Base-by-base conservation (phyloP, 2,329 filamentous ascomycete species). In the Rhexocercosporidium sp. region DNA sequence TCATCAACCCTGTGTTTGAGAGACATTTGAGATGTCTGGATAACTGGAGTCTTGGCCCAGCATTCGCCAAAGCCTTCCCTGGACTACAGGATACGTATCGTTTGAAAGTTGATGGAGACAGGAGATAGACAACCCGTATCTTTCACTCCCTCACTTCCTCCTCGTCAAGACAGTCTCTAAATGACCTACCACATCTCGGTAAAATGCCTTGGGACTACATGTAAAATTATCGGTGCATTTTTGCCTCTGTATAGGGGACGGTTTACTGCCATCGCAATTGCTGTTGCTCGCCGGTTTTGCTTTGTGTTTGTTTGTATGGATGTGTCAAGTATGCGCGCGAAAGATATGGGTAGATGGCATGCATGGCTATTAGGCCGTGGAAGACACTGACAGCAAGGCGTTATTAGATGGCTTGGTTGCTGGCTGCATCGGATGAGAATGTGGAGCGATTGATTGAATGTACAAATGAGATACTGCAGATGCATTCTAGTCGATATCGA, bases 1-100 rank as follows among this genome's bases (percentile, higher is more conserved):
- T 92, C 70, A 93, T 97, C 70, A 97, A 96, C 71, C 93, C 93
- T 0, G 92, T 93, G 0, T 97, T 97, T 77, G 92, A 96, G 79
- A 84, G 88, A 44, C 94, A 97, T 77, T 76, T 97, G 59, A 81
- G 90, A 3, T 85, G 92, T 51, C 76, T 94, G 46, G 86, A 89
- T 67, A 97, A 97, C 75, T 97, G 94, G 94, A 91, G 88, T 66
- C 76, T 97, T 1, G 93, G 93, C 0, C 84, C 86, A 5, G 82
- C 83, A 1, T 96, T 96, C 78, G 84, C 85, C 25, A 83, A 85
- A 68, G 82, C 85, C 0, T 93, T 91, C 73, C 92, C 93, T 0
- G 77, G 76, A 9, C 76, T 92, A 67, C 79, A 74, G 31, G 82
- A 81, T 61, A 82, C 80, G 22, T 85, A 73, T 72, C 68, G 71